Evolutionary conservation across 2,329 filamentous ascomycete genomes (phyloP), one percentile per base, ranked within the genome.

Genomic region (Colletotrichum graminicola): DNA sequence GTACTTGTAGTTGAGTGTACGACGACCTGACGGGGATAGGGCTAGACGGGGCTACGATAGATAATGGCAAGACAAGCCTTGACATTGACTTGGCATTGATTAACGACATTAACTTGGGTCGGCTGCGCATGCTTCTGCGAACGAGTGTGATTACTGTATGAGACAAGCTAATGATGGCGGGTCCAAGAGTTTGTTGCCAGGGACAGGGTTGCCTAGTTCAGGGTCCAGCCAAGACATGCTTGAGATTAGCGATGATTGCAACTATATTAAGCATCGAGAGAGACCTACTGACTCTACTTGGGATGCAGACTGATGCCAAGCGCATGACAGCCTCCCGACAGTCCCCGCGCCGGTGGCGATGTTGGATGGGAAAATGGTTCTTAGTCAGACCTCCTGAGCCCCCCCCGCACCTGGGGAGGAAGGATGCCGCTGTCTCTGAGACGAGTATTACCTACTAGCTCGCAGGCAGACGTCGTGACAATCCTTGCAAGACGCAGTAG

Each of bases 1-100:
- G 89, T 99, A 99, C 86, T 91, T 99, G 92, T 99, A 98, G 78
- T 80, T 57, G 49, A 54, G 63, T 70, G 61, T 66, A 70, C 61
- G 65, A 70, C 51, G 62, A 59, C 29, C 47, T 60, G 55, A 29
- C 47, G 47, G 52, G 49, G 39, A n/a, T 56, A 43, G 41, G 56
- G 63, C 41, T 62, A 67, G 49, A 67, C 49, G 52, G 21, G 41
- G 32, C 45, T 54, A 68, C 69, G 60, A 72, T 72, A 72, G 60
- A 67, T 71, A 71, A 71, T 67, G 34, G 32, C 64, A 67, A 71
- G 51, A 57, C 68, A 67, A 32, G 64, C 45, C 57, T 67, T 56
- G 55, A 43, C 34, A 10, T 52, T 62, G 32, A 62, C 60, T 52
- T 41, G 60, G 60, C 60, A 62, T 52, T 62, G 45, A 52, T 62